These are phyloP conservation scores for Boletus insuetus DNA, from an alignment of 768 basidiomycete species.

Conservation along the genomic window DNA sequence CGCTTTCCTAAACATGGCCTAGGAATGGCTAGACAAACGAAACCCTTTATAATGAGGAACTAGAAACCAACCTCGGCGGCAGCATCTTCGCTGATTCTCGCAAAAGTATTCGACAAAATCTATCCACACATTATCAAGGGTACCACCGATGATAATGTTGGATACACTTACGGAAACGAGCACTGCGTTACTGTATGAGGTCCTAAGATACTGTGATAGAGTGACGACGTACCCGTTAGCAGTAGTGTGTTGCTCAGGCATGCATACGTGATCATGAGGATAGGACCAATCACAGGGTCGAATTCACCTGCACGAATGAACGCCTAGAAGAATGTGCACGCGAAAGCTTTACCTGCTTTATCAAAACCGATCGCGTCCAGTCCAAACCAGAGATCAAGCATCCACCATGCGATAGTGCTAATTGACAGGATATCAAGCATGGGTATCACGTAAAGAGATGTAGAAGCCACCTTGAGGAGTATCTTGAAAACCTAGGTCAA, in stretches of 20 bases:
- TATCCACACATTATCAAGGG: slow-evolving; percentile 32
- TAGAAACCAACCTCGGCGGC: slow-evolving; percentile 67
- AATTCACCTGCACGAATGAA: slow-evolving; percentile 53
- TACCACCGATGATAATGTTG: background rate
- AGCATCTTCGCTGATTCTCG: slow-evolving; percentile 90
- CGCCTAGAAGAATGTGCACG: background rate
- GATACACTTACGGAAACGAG: slow-evolving; percentile 65
- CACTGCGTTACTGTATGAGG: slow-evolving; percentile 41
- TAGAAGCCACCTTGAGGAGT: slow-evolving; percentile 34
- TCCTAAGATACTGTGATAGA: background rate
- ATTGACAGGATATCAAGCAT: background rate
- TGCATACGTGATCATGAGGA: slow-evolving; percentile 89
- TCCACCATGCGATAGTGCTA: slow-evolving; percentile 87
- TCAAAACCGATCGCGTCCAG: slow-evolving; percentile 90
- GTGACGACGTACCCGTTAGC: slow-evolving; percentile 65
- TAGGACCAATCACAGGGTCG: slow-evolving; percentile 84
- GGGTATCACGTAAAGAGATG: background rate
- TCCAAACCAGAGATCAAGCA: slow-evolving; percentile 93
- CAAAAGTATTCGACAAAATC: slow-evolving; percentile 96
- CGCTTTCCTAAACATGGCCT: slow-evolving; percentile 95
- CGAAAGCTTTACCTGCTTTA: slow-evolving; percentile 58
- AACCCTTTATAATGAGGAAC: background rate
- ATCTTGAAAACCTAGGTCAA: slow-evolving; percentile 22
- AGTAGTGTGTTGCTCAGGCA: slow-evolving; percentile 91
- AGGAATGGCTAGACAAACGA: background rate